A percentile compares a stretch with the other conserved stretches of the same genome.
phyloP scores from a whole-genome alignment of 352 stramenopile genomes.

The Aphanomyces invadans region DNA sequence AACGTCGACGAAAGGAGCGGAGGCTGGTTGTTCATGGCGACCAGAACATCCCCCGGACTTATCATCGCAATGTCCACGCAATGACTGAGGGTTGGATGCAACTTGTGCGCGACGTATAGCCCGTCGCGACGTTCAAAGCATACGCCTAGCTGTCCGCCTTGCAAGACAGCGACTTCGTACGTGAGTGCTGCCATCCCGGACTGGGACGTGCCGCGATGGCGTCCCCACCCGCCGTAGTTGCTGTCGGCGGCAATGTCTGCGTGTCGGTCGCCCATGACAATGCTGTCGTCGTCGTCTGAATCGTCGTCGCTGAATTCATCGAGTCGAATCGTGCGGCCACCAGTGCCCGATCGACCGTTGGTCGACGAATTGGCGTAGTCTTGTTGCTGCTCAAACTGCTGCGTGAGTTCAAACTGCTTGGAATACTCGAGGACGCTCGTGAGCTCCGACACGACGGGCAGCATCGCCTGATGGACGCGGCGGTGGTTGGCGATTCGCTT shows the following conservation, averaged over 20 bases:
- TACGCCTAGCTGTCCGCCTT: background rate
- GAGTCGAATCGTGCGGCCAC: background rate
- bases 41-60: background rate
- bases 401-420: constrained; percentile 1
- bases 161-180: background rate
- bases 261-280: background rate
- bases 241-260: no score
- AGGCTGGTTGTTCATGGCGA: constrained; percentile 1
- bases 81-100: constrained; percentile 13
- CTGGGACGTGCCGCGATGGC: background rate
- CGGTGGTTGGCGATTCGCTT: background rate
- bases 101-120: background rate
- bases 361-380: no score
- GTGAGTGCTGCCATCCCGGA: background rate
- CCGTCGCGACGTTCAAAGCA: background rate
- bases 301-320: constrained; percentile 13
- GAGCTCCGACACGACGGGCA: constrained; percentile 6
- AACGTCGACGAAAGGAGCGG: background rate
- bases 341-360: background rate
- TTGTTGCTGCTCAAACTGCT: background rate
- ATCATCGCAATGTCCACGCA: background rate
- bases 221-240: background rate
- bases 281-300: background rate
- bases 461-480: background rate
- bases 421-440: constrained; percentile 2